Evolutionary conservation across 495 filamentous ascomycete genomes (phyloP), one percentile per base, ranked within the genome.

Genomic region (Chaetomium fimeti): DNA sequence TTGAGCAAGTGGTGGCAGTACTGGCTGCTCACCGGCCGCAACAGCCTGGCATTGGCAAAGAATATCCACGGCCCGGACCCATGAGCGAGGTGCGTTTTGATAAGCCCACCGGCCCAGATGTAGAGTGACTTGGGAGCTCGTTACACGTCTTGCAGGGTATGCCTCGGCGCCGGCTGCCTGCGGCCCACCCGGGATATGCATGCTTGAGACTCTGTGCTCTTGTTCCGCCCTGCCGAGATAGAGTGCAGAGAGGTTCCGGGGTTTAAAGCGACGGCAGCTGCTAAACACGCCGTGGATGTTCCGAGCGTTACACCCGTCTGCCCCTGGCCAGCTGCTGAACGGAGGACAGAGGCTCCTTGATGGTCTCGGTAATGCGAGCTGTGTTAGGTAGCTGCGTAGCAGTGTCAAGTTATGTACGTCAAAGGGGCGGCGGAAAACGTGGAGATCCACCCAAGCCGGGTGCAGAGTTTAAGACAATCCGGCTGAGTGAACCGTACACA

Each of bases 381-480:
- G 58, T 24, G 53, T 48, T 38, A 63, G 36, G 65, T 45, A 40
- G 27, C 60, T 68, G 67, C 57, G 70, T 59, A 64, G 57, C 64
- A 32, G 57, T 48, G 56, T 61, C 55, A 64, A 57, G 58, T 65
- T 63, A 73, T 70, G 67, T 71, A 71, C 65, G 67, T 68, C 67
- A 69, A 71, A 57, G 45, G 43, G 56, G 61, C 38, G 47, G 45
- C 60, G 47, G 66, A 60, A 62, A 66, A 66, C 56, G 57, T 64
- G 57, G 60, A 65, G 51, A 49, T 54, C 61, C 62, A 66, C 54
- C 22, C 45, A 42, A 54, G 38, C 36, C 59, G 51, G 61, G 40
- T 64, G 47, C 40, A 52, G 63, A 20, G 48, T 67, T 55, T 54
- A 20, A 59, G 45, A 61, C 62, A 60, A 63, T 43, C 64, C 57